Percentiles rank a stretch among this genome's conserved stretches.
phyloP scores from a whole-genome alignment of 257 asterid species.

The Lycium barbarum region DNA sequence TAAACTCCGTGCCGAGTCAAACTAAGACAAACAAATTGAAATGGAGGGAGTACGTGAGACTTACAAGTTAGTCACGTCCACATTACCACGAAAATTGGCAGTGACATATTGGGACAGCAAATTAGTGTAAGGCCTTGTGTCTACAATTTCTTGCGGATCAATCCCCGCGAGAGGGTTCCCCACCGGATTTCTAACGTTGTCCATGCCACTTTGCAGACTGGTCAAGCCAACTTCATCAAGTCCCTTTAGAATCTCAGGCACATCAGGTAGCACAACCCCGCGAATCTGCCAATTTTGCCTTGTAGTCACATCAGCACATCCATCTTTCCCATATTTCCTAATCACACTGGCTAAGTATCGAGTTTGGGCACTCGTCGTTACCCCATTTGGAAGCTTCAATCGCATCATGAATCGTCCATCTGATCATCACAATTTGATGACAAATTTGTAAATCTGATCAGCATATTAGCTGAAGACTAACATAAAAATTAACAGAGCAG shows the following conservation, averaged over 20 bases:
- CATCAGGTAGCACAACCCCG: constrained; percentile 85
- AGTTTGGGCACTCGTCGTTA: constrained; percentile 85
- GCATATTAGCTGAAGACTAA: not conserved
- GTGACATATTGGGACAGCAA: constrained; percentile 85
- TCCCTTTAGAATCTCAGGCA: constrained; percentile 83
- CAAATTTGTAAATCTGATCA: not conserved
- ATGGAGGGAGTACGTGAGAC: constrained; percentile 25
- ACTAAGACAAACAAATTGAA: too few species aligned
- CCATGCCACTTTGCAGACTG: constrained; percentile 98
- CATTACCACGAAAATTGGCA: constrained; percentile 80
- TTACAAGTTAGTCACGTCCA: constrained; percentile 82
- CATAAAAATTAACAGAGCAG: not conserved
- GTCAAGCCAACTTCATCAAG: constrained; percentile 87
- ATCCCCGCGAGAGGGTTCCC: constrained; percentile 97
- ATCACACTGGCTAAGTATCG: constrained; percentile 81
- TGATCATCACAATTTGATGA: constrained; percentile 34
- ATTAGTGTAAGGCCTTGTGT: constrained; percentile 84
- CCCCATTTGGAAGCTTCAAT: constrained; percentile 95
- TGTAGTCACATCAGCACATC: constrained; percentile 92
- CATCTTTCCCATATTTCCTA: constrained; percentile 81
- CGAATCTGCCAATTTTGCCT: constrained; percentile 98
- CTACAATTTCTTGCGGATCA: constrained; percentile 88
- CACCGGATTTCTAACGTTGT: constrained; percentile 94
- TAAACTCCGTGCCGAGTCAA: too few species aligned
- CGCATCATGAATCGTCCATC: constrained; percentile 99